Conservation (phyloP, 2,329 filamentous ascomycete genomes). For the Microdochium paspali region DNA sequence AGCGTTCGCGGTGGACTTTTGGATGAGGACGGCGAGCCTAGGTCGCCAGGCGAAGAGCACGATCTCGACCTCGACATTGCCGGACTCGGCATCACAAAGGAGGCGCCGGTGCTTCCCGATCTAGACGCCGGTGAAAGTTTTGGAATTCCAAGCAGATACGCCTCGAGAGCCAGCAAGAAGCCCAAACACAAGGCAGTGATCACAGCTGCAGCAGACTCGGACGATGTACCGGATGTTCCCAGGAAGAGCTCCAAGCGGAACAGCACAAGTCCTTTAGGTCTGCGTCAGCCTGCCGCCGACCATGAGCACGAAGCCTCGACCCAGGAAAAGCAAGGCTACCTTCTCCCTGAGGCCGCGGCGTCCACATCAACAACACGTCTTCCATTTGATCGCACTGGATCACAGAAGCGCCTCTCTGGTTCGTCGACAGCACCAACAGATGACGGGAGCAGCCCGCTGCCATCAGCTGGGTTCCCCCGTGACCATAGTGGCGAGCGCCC, state of each 20-base stretch:
- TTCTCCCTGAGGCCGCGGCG: constrained; percentile 6
- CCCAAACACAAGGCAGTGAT: constrained; percentile 24
- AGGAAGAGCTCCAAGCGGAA: constrained; percentile 64
- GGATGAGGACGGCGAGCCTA: constrained; percentile 34
- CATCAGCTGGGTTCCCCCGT: constrained; percentile 16
- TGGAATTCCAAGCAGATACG: constrained; percentile 52
- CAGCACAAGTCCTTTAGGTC: background rate
- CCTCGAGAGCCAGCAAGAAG: constrained; percentile 45
- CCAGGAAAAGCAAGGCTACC: constrained; percentile 6
- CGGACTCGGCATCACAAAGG: constrained; percentile 27
- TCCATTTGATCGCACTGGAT: constrained; percentile 48
- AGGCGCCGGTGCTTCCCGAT: constrained; percentile 48
- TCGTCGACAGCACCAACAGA: constrained; percentile 40
- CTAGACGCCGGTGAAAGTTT: constrained; percentile 51
- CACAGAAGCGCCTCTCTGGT: constrained; percentile 39
- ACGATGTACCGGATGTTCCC: constrained; percentile 44
- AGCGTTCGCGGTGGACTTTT: constrained; percentile 29
- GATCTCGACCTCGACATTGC: constrained; percentile 11
- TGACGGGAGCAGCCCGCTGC: constrained; percentile 28
- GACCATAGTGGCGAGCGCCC: constrained; percentile 34
- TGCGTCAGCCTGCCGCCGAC: background rate
- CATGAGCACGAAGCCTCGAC: constrained; percentile 6
- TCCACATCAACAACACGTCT: constrained; percentile 25
- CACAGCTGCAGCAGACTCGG: constrained; percentile 12
- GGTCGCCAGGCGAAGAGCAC: background rate